Evolutionary conservation across 345 rosid species (phyloP).

Genomic region (Lepidium didymum): DNA sequence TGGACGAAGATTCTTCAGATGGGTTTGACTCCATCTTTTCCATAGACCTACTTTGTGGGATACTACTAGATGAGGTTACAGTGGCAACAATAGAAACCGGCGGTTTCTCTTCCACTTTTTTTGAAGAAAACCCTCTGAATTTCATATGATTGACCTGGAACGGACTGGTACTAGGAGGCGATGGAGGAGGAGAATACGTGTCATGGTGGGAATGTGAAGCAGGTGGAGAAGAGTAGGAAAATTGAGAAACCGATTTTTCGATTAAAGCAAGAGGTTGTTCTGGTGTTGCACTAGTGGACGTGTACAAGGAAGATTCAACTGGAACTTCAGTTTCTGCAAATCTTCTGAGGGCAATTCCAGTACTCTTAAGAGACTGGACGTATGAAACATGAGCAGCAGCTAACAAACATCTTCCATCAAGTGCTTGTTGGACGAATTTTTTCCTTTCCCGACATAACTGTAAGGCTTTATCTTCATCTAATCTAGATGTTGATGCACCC

Average conservation of each 20-base stretch:
- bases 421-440: constrained; percentile 78
- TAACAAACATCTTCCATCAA: constrained; percentile 83
- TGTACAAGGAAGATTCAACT: constrained; percentile 62
- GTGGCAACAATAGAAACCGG: constrained; percentile 41
- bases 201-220: constrained; percentile 49
- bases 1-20: constrained; percentile 40
- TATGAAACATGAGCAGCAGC: constrained; percentile 74
- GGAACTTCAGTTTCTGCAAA: constrained; percentile 82
- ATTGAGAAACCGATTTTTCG: constrained; percentile 53
- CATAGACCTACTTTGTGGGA: constrained; percentile 35
- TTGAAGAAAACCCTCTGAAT: constrained; percentile 51
- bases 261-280: constrained; percentile 61
- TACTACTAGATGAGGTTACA: constrained; percentile 45
- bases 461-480: constrained; percentile 81
- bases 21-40: constrained; percentile 44
- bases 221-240: constrained; percentile 59
- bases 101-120: constrained; percentile 68
- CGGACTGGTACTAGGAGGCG: constrained; percentile 46
- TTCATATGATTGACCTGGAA: constrained; percentile 62
- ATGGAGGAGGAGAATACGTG: constrained; percentile 54
- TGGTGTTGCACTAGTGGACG: constrained; percentile 76
- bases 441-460: constrained; percentile 86
- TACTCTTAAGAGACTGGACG: constrained; percentile 59
- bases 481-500: constrained; percentile 69
- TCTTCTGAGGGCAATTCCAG: constrained; percentile 64